These are phyloP conservation scores for Cladorrhinum samala DNA, from an alignment of 495 filamentous ascomycete species.

Conservation along the genomic window DNA sequence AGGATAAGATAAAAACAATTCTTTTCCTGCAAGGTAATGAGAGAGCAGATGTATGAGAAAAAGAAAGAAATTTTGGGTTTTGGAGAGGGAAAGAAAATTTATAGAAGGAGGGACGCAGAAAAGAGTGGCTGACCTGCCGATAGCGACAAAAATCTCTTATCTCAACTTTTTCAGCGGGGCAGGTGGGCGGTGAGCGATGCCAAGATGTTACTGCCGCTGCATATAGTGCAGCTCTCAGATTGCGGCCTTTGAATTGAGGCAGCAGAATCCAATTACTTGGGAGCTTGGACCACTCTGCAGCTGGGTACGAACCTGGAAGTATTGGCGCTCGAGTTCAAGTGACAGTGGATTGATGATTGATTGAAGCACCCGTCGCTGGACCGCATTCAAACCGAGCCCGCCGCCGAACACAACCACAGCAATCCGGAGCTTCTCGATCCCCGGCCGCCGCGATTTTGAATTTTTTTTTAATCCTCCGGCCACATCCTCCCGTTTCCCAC, in stretches of 20 bases:
- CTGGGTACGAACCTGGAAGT: not conserved
- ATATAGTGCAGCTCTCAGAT: not conserved
- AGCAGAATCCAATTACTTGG: not conserved
- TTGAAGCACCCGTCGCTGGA: slow-evolving; percentile 8
- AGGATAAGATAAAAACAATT: slow-evolving; percentile 13
- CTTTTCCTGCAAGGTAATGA: slow-evolving; percentile 20
- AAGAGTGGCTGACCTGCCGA: not conserved
- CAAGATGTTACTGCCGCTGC: not conserved
- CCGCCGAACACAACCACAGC: slow-evolving; percentile 8
- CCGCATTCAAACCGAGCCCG: slow-evolving; percentile 6
- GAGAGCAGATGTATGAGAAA: slow-evolving; percentile 7
- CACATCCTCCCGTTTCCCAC: slow-evolving; percentile 7
- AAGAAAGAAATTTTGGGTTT: slow-evolving; percentile 6
- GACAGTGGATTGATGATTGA: too few relatives aligned
- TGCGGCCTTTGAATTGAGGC: slow-evolving; percentile 10
- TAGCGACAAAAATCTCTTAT: slow-evolving; percentile 6
- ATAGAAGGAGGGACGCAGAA: slow-evolving; percentile 6
- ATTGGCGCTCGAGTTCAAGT: slow-evolving; percentile 6
- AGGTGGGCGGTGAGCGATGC: not conserved
- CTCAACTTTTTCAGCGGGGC: slow-evolving; percentile 7
- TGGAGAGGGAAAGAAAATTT: slow-evolving; percentile 18
- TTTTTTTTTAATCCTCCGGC: not conserved
- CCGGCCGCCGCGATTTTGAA: not conserved
- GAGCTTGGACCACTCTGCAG: slow-evolving; percentile 9
- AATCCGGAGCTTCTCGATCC: not conserved